Evolutionary conservation across 2,329 filamentous ascomycete genomes (phyloP).

Genomic region (Exophiala oligosperma): DNA sequence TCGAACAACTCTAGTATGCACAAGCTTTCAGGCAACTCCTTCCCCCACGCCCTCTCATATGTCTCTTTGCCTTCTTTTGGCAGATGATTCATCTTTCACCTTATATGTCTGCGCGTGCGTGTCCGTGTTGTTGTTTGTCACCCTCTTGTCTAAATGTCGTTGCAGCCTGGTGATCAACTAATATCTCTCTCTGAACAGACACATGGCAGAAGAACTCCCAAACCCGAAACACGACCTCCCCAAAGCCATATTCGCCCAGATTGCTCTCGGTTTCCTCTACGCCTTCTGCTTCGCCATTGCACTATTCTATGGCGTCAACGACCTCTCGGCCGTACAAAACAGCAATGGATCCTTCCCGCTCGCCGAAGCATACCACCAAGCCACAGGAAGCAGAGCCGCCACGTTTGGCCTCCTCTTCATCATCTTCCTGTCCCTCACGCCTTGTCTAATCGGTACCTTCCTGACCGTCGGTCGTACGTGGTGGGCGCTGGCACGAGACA

Average conservation of each 20-base stretch:
- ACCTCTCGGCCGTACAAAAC: conserved; percentile 41
- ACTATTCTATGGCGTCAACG: conserved; percentile 51
- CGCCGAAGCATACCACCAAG: conserved; percentile 64
- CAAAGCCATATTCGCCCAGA: conserved; percentile 49
- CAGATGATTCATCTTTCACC: no score
- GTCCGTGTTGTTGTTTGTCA: no score
- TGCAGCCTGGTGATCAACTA: no score
- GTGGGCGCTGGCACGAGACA: conserved; percentile 61
- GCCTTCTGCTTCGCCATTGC: conserved; percentile 51
- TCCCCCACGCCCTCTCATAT: no score
- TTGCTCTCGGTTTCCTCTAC: conserved; percentile 46
- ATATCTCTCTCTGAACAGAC: conserved; percentile 27
- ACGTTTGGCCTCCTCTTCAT: conserved; percentile 55
- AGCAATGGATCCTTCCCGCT: conserved; percentile 61
- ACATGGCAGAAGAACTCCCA: conserved; percentile 64
- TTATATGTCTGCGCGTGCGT: no score
- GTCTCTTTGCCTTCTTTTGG: no score
- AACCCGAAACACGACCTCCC: conserved; percentile 59
- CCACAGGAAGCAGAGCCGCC: conserved; percentile 50
- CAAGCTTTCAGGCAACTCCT: no score
- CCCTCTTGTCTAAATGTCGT: no score
- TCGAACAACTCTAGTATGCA: no score
- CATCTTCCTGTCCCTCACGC: conserved; percentile 50
- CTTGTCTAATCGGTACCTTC: conserved; percentile 2
- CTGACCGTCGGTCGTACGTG: conserved; percentile 46